Conservation (phyloP, 83 land plant species). For the Picea abies region DNA sequence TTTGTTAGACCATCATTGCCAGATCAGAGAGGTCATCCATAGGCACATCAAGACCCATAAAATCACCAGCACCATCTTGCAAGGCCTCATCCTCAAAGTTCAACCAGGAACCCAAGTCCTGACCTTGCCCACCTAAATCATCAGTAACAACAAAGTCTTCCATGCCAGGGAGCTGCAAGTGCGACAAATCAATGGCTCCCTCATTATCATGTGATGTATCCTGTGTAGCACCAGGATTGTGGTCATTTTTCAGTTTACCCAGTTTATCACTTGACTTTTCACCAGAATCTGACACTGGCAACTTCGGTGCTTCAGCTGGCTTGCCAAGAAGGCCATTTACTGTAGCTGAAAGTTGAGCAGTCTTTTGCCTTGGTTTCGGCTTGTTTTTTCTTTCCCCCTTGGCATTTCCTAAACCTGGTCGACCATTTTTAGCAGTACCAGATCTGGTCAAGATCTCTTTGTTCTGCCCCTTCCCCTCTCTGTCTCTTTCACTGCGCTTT, state of each 20-base stretch:
- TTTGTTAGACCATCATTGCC: conserved; percentile 60
- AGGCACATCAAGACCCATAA: conserved; percentile 84
- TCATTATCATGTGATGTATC: conserved; percentile 34
- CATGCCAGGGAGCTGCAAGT: conserved; percentile 56
- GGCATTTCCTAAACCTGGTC: conserved; percentile 40
- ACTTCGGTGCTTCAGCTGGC: conserved; percentile 27
- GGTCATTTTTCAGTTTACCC: conserved; percentile 27
- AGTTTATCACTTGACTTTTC: conserved; percentile 14
- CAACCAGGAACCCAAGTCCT: conserved; percentile 73
- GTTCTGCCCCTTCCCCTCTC: conserved; percentile 58
- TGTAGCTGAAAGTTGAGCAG: conserved; percentile 70
- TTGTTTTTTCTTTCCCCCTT: conserved; percentile 85
- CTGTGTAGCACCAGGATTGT: conserved; percentile 12
- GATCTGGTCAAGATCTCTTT: conserved; percentile 35
- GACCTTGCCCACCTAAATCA: conserved; percentile 54
- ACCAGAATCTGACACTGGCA: conserved; percentile 18
- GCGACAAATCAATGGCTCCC: conserved; percentile 48
- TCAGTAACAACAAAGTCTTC: conserved; percentile 65
- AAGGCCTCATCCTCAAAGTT: conserved; percentile 61
- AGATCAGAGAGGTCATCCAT: conserved; percentile 93
- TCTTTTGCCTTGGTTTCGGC: conserved; percentile 88
- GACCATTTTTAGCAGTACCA: conserved; percentile 36
- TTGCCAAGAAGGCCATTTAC: conserved; percentile 57
- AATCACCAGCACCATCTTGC: conserved; percentile 52
- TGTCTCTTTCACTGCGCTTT: conserved; percentile 92